A percentile compares a stretch with the other conserved stretches of the same genome.
phyloP scores from a whole-genome alignment of 495 filamentous ascomycete genomes.

The Penicillium desertorum region DNA sequence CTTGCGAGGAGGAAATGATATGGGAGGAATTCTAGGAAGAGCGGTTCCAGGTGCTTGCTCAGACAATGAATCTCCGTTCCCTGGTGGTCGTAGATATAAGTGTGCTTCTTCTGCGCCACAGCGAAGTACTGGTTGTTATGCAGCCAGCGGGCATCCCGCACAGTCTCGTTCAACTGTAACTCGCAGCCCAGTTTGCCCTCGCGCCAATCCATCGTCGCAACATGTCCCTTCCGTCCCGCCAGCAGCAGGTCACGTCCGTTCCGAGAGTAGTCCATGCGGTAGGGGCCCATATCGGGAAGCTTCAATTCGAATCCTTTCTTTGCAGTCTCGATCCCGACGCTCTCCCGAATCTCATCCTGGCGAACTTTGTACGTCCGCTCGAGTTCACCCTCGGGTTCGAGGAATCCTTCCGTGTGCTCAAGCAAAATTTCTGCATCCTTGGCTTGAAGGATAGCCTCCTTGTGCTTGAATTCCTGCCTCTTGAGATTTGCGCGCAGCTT shows the following conservation, averaged over 20 bases:
- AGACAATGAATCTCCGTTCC: conserved; percentile 92
- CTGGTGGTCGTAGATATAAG: conserved; percentile 87
- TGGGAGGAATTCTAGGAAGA: conserved; percentile 90
- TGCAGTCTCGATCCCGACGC: conserved; percentile 75
- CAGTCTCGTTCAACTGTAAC: conserved; percentile 83
- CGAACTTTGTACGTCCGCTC: conserved; percentile 89
- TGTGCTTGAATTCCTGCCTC: conserved; percentile 75
- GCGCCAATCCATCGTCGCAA: conserved; percentile 96
- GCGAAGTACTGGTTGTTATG: conserved; percentile 97
- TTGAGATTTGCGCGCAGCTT: conserved; percentile 81
- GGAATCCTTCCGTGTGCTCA: conserved; percentile 80
- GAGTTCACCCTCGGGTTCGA: conserved; percentile 84
- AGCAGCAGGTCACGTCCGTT: conserved; percentile 84
- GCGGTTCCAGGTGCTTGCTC: conserved; percentile 86
- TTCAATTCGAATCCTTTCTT: conserved; percentile 92
- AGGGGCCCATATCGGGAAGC: conserved; percentile 79
- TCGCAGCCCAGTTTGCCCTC: conserved; percentile 88
- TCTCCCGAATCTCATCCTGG: conserved; percentile 78
- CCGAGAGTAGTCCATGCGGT: conserved; percentile 79
- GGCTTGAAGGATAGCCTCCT: conserved; percentile 73
- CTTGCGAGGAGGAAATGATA: conserved; percentile 95
- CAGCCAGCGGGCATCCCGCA: conserved; percentile 86
- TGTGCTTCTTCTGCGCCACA: conserved; percentile 96
- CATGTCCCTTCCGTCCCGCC: conserved; percentile 88
- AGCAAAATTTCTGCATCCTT: conserved; percentile 95